phyloP scores from a whole-genome alignment of 257 asterid species.

The Voacanga thouarsii region DNA sequence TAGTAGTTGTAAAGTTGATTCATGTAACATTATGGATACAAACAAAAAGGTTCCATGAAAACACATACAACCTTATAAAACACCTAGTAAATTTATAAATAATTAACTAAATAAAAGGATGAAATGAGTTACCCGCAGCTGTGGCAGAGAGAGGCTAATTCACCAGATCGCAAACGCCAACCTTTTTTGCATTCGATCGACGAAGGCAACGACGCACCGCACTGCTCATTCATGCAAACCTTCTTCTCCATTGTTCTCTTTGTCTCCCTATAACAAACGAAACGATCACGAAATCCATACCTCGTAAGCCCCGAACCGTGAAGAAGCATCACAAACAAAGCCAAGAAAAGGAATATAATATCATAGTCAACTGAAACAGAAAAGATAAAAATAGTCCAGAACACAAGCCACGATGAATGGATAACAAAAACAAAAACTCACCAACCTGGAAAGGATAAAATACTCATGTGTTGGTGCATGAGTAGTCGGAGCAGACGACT shows the following conservation, averaged over 20 bases:
- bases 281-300: background rate
- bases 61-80: background rate
- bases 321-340: background rate
- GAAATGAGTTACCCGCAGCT: slow-evolving; percentile 59
- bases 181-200: slow-evolving; percentile 59
- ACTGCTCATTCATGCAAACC: slow-evolving; percentile 77
- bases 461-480: background rate
- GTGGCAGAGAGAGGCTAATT: slow-evolving; percentile 65
- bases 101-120: background rate
- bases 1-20: background rate
- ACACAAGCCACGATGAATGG: no score
- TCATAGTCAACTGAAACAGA: slow-evolving; percentile 4
- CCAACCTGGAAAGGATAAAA: slow-evolving; percentile 3
- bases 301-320: background rate
- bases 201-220: slow-evolving; percentile 35
- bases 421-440: background rate
- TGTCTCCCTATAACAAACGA: no score
- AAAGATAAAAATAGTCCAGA: background rate
- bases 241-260: background rate
- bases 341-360: background rate
- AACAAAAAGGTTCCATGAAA: background rate
- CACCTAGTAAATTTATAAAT: background rate
- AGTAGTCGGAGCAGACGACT: background rate
- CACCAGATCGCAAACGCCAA: slow-evolving; percentile 82
- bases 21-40: background rate